These are phyloP conservation scores for Musa troglodytarum DNA, from an alignment of 176 grass and related monocot genomes.

Conservation along the genomic window DNA sequence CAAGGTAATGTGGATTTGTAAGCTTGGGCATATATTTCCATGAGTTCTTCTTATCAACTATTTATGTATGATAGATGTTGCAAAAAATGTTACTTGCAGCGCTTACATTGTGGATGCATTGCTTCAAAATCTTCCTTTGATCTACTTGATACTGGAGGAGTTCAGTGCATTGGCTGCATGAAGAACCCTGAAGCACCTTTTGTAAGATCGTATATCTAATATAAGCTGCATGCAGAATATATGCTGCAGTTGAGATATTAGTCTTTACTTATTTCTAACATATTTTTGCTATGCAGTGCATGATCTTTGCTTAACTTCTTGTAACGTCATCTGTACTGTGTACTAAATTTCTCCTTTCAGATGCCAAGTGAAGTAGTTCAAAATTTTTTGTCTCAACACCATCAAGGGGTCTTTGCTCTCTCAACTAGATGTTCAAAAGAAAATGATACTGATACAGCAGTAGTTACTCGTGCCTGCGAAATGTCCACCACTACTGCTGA, in stretches of 20 bases:
- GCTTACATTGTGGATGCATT: slow-evolving; percentile 85
- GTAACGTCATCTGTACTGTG: background rate
- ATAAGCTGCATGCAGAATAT: background rate
- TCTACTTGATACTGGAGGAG: slow-evolving; percentile 91
- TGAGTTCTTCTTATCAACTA: background rate
- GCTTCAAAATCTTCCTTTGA: slow-evolving; percentile 90
- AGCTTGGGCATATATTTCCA: background rate
- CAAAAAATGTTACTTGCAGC: slow-evolving; percentile 33
- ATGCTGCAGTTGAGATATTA: background rate
- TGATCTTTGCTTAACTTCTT: background rate
- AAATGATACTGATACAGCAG: slow-evolving; percentile 22
- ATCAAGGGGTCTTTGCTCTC: slow-evolving; percentile 40
- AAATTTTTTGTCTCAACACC: slow-evolving; percentile 59
- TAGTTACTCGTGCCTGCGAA: slow-evolving; percentile 32
- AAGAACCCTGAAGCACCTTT: slow-evolving; percentile 51
- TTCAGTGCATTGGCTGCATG: slow-evolving; percentile 75
- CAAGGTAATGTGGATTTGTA: slow-evolving; percentile 50
- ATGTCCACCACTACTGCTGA: slow-evolving; percentile 28
- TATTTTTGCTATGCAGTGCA: background rate
- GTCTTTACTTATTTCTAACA: background rate
- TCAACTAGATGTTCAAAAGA: slow-evolving; percentile 16
- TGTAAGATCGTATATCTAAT: slow-evolving; percentile 48
- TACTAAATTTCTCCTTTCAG: slow-evolving; percentile 42
- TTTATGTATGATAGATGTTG: background rate
- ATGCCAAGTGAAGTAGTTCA: slow-evolving; percentile 36